Percentiles rank a stretch among this genome's conserved stretches.
Evolutionary conservation across 169 alveolate genomes (phyloP).

Genomic region (Plasmodium vinckei): DNA sequence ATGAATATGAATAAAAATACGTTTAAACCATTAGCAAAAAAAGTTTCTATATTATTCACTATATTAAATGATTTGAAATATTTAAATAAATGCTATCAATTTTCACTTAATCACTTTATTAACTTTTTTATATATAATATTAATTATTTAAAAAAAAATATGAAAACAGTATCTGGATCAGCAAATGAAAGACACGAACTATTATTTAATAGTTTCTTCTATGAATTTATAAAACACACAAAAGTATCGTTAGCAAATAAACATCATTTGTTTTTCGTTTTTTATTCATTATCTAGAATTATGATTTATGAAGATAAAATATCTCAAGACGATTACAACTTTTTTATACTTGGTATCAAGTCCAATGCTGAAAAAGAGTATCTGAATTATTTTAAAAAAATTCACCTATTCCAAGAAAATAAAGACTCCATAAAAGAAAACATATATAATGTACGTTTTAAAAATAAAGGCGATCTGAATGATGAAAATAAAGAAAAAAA

Average conservation of each 20-base stretch:
- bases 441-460: too few species aligned
- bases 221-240: conserved; percentile 71
- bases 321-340: conserved; percentile 63
- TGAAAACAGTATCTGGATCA: conserved; percentile 26
- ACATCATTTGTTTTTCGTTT: conserved; percentile 69
- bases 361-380: conserved; percentile 23
- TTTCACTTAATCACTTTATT: conserved; percentile 50
- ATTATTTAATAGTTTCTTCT: conserved; percentile 47
- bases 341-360: conserved; percentile 47
- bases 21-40: conserved; percentile 70
- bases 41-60: conserved; percentile 61
- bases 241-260: conserved; percentile 61
- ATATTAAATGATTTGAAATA: conserved; percentile 69
- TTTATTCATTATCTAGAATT: conserved; percentile 56
- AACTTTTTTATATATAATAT: conserved; percentile 33
- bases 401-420: not conserved
- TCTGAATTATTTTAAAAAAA: conserved; percentile 62
- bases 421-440: not conserved
- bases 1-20: conserved; percentile 36
- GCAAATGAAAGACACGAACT: conserved; percentile 58
- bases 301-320: conserved; percentile 74
- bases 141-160: conserved; percentile 27
- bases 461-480: too few species aligned
- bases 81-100: conserved; percentile 65
- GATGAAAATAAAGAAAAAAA: not conserved